Evolutionary conservation across 2,329 filamentous ascomycete genomes (phyloP).

Genomic region (Hypoxylon sp.): DNA sequence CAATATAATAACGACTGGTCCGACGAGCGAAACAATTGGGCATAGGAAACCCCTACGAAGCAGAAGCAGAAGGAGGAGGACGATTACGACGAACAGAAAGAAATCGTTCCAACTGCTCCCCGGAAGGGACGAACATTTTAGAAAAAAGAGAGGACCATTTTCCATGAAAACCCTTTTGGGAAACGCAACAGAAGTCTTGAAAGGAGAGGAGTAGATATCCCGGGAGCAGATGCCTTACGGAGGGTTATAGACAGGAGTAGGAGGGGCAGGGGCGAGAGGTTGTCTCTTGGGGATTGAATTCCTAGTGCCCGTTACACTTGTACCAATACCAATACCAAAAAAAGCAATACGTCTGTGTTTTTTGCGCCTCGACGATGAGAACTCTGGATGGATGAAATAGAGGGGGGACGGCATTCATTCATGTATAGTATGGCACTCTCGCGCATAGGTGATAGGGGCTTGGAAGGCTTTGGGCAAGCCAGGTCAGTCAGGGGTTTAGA

Average conservation of each 20-base stretch:
- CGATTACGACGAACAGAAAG: neutral
- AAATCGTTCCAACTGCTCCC: neutral
- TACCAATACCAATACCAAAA: slow-evolving; percentile 8
- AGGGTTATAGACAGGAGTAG: neutral
- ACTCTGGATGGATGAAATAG: slow-evolving; percentile 1
- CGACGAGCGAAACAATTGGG: neutral
- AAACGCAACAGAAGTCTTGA: neutral
- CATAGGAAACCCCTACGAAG: neutral
- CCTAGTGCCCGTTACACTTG: slow-evolving; percentile 7
- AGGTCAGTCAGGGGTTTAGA: neutral
- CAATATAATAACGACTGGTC: neutral
- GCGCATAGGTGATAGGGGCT: neutral
- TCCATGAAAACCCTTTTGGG: neutral
- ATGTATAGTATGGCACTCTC: neutral
- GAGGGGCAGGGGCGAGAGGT: too few species aligned
- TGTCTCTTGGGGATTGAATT: slow-evolving; percentile 1
- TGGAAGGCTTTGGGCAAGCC: neutral
- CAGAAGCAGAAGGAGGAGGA: neutral
- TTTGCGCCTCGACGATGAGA: neutral
- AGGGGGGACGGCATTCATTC: neutral
- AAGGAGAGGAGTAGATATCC: neutral
- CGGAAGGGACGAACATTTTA: neutral
- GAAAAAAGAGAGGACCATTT: too few species aligned
- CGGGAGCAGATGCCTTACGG: neutral
- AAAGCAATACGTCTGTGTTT: slow-evolving; percentile 2